phyloP scores from a whole-genome alignment of 1,284 basidiomycete species.

The Cutaneotrichosporon cavernicola region DNA sequence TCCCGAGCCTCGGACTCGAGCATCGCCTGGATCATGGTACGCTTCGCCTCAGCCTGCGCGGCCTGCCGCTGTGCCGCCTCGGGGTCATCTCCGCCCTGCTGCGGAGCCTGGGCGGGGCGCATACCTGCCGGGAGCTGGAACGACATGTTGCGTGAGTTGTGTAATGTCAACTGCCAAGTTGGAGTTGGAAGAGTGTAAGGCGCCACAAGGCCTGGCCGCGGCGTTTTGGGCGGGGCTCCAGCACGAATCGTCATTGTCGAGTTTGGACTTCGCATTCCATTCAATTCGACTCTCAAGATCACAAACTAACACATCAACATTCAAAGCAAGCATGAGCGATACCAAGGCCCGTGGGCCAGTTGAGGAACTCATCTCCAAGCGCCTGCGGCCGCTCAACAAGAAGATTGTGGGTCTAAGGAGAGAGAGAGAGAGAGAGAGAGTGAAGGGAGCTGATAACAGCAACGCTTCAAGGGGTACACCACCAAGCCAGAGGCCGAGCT shows the following conservation, averaged over 20 bases:
- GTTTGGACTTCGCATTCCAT: not conserved
- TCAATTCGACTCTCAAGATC: too few relatives aligned
- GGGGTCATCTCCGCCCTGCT: conserved; percentile 31
- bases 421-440: not conserved
- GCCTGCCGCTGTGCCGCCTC: conserved; percentile 49
- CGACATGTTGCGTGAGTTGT: conserved; percentile 42
- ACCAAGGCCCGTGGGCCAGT: conserved; percentile 58
- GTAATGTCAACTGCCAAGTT: not conserved
- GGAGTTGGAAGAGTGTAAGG: not conserved
- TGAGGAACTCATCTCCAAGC: conserved; percentile 72
- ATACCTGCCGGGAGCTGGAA: conserved; percentile 51
- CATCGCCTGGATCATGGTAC: conserved; percentile 75
- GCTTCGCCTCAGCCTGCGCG: conserved; percentile 63
- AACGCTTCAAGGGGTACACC: conserved; percentile 68
- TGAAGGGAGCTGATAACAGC: conserved; percentile 54
- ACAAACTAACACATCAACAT: not conserved
- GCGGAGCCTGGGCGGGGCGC: conserved; percentile 33
- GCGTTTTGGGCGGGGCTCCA: conserved; percentile 9
- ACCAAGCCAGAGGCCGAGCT: conserved; percentile 65
- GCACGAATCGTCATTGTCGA: not conserved
- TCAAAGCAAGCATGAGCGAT: not conserved
- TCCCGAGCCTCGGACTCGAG: conserved; percentile 84
- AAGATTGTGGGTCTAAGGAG: conserved; percentile 70
- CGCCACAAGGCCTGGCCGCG: not conserved
- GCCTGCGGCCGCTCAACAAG: conserved; percentile 70